A percentile compares a stretch with the other conserved stretches of the same genome.
phyloP scores from a whole-genome alignment of 2,329 filamentous ascomycete species.

The Diplodia seriata region DNA sequence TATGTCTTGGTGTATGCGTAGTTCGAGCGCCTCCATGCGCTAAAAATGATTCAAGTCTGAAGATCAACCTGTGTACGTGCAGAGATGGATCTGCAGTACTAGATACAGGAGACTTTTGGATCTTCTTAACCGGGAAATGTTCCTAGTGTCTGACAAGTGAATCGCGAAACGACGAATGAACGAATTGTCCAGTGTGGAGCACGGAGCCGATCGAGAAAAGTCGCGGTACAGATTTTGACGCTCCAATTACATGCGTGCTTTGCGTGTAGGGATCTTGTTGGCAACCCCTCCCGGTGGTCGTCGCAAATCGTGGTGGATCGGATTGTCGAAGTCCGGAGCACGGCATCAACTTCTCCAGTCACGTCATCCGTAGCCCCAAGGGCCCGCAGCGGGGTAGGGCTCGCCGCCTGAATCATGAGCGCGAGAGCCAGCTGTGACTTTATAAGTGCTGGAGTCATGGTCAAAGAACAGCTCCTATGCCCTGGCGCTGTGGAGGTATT shows the following conservation, averaged over 20 bases:
- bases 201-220: background rate
- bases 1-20: conserved; percentile 13
- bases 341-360: conserved; percentile 24
- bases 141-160: background rate
- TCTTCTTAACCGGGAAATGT: background rate
- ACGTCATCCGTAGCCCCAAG: conserved; percentile 7
- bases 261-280: background rate
- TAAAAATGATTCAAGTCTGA: conserved; percentile 12
- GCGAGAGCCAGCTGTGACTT: background rate
- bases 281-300: background rate
- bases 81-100: conserved; percentile 11
- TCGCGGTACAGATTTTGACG: background rate
- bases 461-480: background rate
- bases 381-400: conserved; percentile 4
- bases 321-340: conserved; percentile 13
- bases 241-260: background rate
- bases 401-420: background rate
- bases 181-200: background rate
- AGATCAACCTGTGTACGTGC: background rate
- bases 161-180: background rate
- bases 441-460: background rate
- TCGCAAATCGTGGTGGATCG: background rate
- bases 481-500: background rate
- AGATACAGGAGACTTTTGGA: background rate
- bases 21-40: background rate